Percentiles rank a stretch among this genome's conserved stretches.
These are phyloP conservation scores for Margaritispora aquatica DNA, from an alignment of 495 filamentous ascomycete genomes.

Conservation along the genomic window DNA sequence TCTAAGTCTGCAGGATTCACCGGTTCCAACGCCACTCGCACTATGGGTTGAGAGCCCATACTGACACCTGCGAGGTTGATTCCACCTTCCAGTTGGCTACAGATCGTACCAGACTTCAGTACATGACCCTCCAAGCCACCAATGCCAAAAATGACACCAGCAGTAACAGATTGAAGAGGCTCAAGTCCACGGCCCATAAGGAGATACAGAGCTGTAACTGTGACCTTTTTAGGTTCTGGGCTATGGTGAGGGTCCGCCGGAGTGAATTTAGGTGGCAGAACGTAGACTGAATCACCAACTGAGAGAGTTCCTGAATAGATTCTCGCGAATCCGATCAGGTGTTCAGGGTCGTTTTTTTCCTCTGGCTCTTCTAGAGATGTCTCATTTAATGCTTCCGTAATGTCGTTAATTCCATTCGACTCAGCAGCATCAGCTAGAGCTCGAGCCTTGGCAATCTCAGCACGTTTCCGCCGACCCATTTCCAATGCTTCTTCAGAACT, in stretches of 20 bases:
- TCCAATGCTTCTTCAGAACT: slow-evolving; percentile 87
- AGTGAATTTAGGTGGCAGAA: slow-evolving; percentile 85
- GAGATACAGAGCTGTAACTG: slow-evolving; percentile 83
- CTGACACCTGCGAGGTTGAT: slow-evolving; percentile 88
- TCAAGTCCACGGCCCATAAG: slow-evolving; percentile 93
- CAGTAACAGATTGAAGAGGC: slow-evolving; percentile 74
- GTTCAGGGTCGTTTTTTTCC: slow-evolving; percentile 66
- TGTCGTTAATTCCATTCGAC: slow-evolving; percentile 29
- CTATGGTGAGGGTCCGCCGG: slow-evolving; percentile 68
- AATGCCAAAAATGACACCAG: slow-evolving; percentile 95
- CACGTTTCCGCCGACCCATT: slow-evolving; percentile 78
- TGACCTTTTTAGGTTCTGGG: slow-evolving; percentile 77
- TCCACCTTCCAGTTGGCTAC: slow-evolving; percentile 80
- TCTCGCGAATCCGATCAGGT: slow-evolving; percentile 89
- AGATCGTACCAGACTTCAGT: slow-evolving; percentile 90
- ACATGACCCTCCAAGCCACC: slow-evolving; percentile 86
- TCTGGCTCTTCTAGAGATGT: slow-evolving; percentile 41
- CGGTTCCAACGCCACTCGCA: slow-evolving; percentile 90
- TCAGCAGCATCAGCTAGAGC: slow-evolving; percentile 33
- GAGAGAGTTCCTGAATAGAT: slow-evolving; percentile 87
- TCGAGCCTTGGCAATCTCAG: slow-evolving; percentile 74
- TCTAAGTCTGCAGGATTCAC: slow-evolving; percentile 79
- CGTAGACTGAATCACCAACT: slow-evolving; percentile 86
- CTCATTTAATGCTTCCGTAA: slow-evolving; percentile 50
- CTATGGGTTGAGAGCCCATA: slow-evolving; percentile 76